phyloP scores from a whole-genome alignment of 192 early-diverging fungal genomes.

The Mortierella claussenii region DNA sequence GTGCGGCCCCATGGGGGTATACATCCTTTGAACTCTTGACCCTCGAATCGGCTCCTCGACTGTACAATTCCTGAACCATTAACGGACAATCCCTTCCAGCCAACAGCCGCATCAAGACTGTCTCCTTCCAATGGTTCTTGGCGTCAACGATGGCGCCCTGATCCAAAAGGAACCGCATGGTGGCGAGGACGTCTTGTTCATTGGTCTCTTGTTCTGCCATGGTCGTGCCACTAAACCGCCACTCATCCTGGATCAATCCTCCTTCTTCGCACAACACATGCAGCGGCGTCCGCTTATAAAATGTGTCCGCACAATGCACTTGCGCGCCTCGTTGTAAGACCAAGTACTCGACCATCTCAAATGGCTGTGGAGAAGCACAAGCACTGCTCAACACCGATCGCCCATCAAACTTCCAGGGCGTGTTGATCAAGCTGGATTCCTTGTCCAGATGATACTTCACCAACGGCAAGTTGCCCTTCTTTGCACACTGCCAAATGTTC shows the following conservation, averaged over 20 bases:
- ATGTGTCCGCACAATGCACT: conserved; percentile 26
- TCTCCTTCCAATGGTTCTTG: conserved; percentile 55
- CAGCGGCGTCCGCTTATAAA: conserved; percentile 39
- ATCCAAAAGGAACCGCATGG: conserved; percentile 50
- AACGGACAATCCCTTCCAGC: conserved; percentile 48
- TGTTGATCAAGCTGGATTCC: conserved; percentile 37
- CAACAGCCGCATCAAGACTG: conserved; percentile 38
- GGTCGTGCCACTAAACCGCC: conserved; percentile 18
- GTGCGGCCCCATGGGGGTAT: conserved; percentile 43
- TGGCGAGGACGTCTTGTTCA: conserved; percentile 38
- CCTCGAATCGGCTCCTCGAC: conserved; percentile 37
- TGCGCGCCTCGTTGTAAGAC: conserved; percentile 29
- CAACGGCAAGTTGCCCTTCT: conserved; percentile 36
- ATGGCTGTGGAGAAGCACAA: conserved; percentile 38
- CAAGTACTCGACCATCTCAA: conserved; percentile 49
- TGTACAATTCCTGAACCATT: conserved; percentile 51
- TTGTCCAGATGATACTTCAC: conserved; percentile 43
- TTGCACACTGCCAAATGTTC: conserved; percentile 47
- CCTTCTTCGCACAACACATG: conserved; percentile 47
- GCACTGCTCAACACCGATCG: conserved; percentile 48
- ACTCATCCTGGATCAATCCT: conserved; percentile 34
- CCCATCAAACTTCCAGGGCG: conserved; percentile 49
- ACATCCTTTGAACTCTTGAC: conserved; percentile 50
- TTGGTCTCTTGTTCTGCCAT: conserved; percentile 34
- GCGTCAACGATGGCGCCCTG: conserved; percentile 35